phyloP scores from a whole-genome alignment of 139 green algal species.

The Chlorella sp. region DNA sequence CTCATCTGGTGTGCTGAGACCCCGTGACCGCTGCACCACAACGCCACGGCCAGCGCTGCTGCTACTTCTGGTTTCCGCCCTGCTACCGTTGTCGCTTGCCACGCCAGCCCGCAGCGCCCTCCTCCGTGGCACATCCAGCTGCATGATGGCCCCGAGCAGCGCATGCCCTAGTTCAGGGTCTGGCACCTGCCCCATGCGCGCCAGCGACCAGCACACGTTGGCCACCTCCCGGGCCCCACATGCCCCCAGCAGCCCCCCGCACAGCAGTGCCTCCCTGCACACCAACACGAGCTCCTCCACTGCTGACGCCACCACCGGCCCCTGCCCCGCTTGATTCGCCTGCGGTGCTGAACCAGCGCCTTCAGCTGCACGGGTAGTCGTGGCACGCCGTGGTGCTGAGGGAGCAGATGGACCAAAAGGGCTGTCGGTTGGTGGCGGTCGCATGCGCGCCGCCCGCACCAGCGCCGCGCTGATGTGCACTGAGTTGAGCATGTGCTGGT shows the following conservation, averaged over 20 bases:
- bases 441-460: background rate
- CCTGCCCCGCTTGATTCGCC: background rate
- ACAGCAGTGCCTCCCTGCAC: background rate
- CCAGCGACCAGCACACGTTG: background rate
- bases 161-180: too few species aligned
- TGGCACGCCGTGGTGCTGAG: too few species aligned
- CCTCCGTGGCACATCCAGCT: too few species aligned
- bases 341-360: background rate
- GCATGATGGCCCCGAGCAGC: too few species aligned
- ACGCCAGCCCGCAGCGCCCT: too few species aligned
- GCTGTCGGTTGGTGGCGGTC: background rate
- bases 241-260: background rate
- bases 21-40: too few species aligned
- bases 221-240: background rate
- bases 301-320: too few species aligned
- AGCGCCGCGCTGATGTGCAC: background rate
- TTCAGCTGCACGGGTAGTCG: too few species aligned
- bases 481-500: background rate
- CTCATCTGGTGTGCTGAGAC: too few species aligned
- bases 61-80: background rate
- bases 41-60: too few species aligned
- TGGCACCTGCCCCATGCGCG: too few species aligned
- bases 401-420: background rate
- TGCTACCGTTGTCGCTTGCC: too few species aligned
- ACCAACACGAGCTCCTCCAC: background rate